These are phyloP conservation scores for Gaeumannomyces sp. DNA, from an alignment of 2,329 filamentous ascomycete species.

Conservation along the genomic window DNA sequence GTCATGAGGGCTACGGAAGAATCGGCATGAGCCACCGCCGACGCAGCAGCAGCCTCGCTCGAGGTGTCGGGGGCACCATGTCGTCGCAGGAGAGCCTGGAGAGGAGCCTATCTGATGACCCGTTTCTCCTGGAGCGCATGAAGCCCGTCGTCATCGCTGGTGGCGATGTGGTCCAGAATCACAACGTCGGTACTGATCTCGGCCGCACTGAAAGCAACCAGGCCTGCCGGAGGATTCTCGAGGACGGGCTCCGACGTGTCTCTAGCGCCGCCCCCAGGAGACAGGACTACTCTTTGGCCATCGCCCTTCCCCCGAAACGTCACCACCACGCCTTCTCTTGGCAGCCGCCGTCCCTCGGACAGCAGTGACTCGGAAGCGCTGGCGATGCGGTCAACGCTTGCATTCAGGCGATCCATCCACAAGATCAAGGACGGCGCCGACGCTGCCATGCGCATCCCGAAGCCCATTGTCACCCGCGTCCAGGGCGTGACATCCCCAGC, in stretches of 20 bases:
- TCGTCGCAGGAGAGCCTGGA: constrained; percentile 46
- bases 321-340: constrained; percentile 18
- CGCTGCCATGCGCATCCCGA: constrained; percentile 41
- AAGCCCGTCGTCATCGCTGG: constrained; percentile 62
- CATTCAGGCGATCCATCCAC: constrained; percentile 49
- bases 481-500: constrained; percentile 37
- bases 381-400: constrained; percentile 44
- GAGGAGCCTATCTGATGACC: constrained; percentile 40
- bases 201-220: constrained; percentile 44
- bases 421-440: constrained; percentile 25
- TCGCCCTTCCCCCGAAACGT: constrained; percentile 42
- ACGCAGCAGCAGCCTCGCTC: constrained; percentile 52
- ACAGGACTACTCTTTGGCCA: constrained; percentile 44
- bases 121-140: constrained; percentile 56
- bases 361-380: constrained; percentile 48
- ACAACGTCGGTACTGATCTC: constrained; percentile 46
- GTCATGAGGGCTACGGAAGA: constrained; percentile 78
- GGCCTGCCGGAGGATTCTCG: constrained; percentile 29
- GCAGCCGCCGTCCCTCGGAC: constrained; percentile 43
- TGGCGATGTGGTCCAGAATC: constrained; percentile 55
- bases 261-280: constrained; percentile 31
- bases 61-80: constrained; percentile 36
- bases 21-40: constrained; percentile 50
- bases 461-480: constrained; percentile 42
- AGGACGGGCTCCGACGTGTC: constrained; percentile 36